These are phyloP conservation scores for Alopecurus myosuroides DNA, from an alignment of 176 grass and related monocot species.

Conservation along the genomic window DNA sequence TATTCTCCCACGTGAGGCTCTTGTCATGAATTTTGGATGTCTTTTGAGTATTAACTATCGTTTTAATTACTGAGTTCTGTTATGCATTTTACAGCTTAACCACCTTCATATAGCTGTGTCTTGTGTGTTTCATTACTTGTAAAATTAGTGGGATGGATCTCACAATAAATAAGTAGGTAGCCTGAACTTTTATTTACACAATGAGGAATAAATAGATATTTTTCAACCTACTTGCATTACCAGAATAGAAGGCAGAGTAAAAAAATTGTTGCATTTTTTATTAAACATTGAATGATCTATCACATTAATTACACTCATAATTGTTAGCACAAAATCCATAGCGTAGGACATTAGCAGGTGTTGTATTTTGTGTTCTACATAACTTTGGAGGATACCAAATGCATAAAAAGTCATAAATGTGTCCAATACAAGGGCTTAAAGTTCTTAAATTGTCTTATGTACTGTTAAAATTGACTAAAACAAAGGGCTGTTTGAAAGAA, in stretches of 20 bases:
- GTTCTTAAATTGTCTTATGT: background rate
- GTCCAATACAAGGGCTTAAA: background rate
- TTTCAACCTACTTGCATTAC: background rate
- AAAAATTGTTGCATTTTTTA: background rate
- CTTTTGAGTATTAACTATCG: background rate
- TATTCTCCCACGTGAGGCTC: background rate
- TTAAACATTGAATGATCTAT: background rate
- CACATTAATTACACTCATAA: background rate
- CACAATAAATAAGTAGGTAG: background rate
- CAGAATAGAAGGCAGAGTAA: background rate
- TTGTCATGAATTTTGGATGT: background rate
- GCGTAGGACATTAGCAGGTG: background rate
- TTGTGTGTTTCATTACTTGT: background rate
- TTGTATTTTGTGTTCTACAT: background rate
- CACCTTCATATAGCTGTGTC: background rate
- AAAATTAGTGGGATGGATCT: background rate
- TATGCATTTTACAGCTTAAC: background rate
- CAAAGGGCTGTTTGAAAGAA: background rate
- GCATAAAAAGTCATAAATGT: background rate
- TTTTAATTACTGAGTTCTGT: background rate
- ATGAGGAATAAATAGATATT: background rate
- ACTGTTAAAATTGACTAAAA: background rate
- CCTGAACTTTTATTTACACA: background rate
- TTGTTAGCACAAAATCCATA: background rate
- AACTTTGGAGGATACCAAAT: background rate